Evolutionary conservation across 495 filamentous ascomycete species (phyloP), one percentile per base, ranked within the genome.

Genomic region (Cercophora samala): DNA sequence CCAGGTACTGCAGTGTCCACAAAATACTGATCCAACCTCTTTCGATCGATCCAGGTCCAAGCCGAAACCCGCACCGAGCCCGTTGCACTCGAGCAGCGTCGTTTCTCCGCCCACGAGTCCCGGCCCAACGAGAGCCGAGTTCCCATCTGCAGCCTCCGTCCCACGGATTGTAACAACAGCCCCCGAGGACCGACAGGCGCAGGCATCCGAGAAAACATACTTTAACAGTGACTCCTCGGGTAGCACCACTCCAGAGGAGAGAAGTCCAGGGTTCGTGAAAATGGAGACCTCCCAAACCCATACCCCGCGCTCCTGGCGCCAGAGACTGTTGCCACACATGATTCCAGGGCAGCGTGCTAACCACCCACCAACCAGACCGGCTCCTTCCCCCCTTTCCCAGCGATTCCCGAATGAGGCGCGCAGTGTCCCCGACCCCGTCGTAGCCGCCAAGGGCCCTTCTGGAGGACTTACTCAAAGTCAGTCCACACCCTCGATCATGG

Each of bases 391-490:
- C 65, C 70, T 62, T 26, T 75, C 73, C 11, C 69, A 67, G 37
- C 70, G 65, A 51, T 70, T 73, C 71, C 74, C 80, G 80, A 79
- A 83, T 82, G 81, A 81, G 64, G 73, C 61, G 63, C 76, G 74
- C 65, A 74, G 73, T 65, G 71, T 73, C 65, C 77, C 79, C 69
- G 74, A 77, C 46, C 67, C 75, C 55, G 64, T 71, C 68, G 69
- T 75, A 70, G 75, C 71, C 60, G 68, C 71, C 42, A 79, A 76
- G 75, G 72, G 9, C 26, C 26, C 80, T 71, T 61, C 66, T 15
- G 75, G 75, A 78, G 77, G 73, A 76, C 66, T 75, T 65, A 64
- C 73, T 51, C 22, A 42, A 21, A 68, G 62, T 60, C 68, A 70
- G 60, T 52, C 64, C 21, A 46, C 37, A 17, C 37, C 37, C 37